Percentiles rank a stretch among this genome's conserved stretches.
These are phyloP conservation scores for Huntiella bhutanensis DNA, from an alignment of 2,329 filamentous ascomycete species.

Conservation along the genomic window DNA sequence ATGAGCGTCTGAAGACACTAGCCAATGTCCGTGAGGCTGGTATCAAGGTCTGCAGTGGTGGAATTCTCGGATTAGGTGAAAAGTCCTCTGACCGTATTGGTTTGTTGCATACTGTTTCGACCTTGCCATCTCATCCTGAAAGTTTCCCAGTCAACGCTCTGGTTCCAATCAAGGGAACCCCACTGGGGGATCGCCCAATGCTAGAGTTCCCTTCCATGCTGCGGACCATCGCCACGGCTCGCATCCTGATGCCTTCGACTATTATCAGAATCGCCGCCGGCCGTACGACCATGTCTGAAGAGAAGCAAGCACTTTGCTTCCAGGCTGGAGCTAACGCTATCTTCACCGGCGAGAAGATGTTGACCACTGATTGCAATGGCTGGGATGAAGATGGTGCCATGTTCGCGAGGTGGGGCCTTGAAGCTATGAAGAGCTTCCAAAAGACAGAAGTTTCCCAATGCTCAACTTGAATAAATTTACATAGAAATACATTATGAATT, in stretches of 20 bases:
- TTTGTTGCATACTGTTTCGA: slow-evolving; percentile 64
- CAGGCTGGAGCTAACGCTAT: slow-evolving; percentile 86
- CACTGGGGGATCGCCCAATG: slow-evolving; percentile 53
- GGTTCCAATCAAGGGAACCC: slow-evolving; percentile 79
- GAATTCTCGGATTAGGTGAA: slow-evolving; percentile 74
- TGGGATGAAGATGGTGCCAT: slow-evolving; percentile 77
- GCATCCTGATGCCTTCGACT: slow-evolving; percentile 64
- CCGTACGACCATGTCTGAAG: slow-evolving; percentile 65
- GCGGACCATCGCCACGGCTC: slow-evolving; percentile 65
- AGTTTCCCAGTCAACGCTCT: slow-evolving; percentile 83
- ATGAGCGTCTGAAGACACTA: slow-evolving; percentile 68
- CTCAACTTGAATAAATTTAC: neutral
- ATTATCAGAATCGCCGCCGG: slow-evolving; percentile 79
- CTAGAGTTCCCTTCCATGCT: slow-evolving; percentile 63
- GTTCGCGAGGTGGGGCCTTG: slow-evolving; percentile 67
- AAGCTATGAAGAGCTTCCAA: slow-evolving; percentile 48
- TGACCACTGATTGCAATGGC: slow-evolving; percentile 78
- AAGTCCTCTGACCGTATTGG: slow-evolving; percentile 61
- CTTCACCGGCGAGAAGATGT: slow-evolving; percentile 89
- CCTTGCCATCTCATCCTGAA: slow-evolving; percentile 65
- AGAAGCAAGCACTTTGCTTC: slow-evolving; percentile 79
- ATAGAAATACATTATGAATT: neutral
- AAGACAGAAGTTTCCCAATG: slow-evolving; percentile 14
- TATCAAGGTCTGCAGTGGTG: slow-evolving; percentile 77
- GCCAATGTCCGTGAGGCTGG: slow-evolving; percentile 66